phyloP scores from a whole-genome alignment of 2,329 filamentous ascomycete genomes.

The Cyclaneusma minus region DNA sequence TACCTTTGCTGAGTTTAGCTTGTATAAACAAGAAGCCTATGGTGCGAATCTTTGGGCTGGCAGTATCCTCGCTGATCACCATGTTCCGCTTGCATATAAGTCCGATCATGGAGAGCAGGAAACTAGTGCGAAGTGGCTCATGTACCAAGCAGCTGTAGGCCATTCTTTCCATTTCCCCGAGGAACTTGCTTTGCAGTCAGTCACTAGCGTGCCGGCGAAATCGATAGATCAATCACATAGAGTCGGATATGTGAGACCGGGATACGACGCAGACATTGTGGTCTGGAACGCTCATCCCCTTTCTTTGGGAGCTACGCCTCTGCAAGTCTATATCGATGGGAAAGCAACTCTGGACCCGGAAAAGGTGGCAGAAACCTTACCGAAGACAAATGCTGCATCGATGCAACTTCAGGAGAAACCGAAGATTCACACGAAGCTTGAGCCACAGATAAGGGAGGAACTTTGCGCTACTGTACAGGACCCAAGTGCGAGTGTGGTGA shows the following conservation, averaged over 20 bases:
- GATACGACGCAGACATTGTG: conserved; percentile 34
- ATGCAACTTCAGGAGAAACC: conserved; percentile 6
- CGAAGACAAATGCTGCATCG: conserved; percentile 5
- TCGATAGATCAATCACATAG: conserved; percentile 26
- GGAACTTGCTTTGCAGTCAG: conserved; percentile 24
- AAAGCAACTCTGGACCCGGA: conserved; percentile 19
- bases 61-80: conserved; percentile 23
- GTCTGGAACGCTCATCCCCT: conserved; percentile 33
- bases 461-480: conserved; percentile 14
- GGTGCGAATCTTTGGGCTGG: conserved; percentile 23
- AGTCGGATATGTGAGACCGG: conserved; percentile 26
- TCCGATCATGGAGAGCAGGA: conserved; percentile 22
- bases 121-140: conserved; percentile 25
- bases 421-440: conserved; percentile 12
- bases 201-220: conserved; percentile 29
- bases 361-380: conserved; percentile 17
- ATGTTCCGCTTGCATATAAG: conserved; percentile 27
- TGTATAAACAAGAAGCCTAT: conserved; percentile 28
- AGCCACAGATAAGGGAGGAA: conserved; percentile 10
- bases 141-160: conserved; percentile 24
- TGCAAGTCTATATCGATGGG: conserved; percentile 32
- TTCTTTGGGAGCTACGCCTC: conserved; percentile 26
- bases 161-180: conserved; percentile 26
- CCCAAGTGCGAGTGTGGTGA: conserved; percentile 16
- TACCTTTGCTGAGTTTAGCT: conserved; percentile 24